Base-by-base conservation (phyloP, 2,329 filamentous ascomycete species). In the Stachybotrys chartarum region DNA sequence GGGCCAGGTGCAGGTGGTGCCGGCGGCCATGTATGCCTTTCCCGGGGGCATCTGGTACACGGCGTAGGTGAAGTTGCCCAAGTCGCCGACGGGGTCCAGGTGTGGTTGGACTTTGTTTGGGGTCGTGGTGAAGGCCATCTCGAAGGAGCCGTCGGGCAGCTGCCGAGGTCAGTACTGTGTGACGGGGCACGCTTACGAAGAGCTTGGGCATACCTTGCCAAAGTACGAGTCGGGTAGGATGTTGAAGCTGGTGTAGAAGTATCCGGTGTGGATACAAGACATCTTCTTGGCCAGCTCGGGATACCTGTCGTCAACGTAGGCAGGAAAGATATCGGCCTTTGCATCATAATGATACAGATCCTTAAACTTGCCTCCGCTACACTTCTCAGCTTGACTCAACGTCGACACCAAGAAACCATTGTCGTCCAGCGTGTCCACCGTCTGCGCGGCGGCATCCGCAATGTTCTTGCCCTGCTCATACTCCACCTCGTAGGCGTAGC, bases 391-490 rank as follows among this genome's bases (percentile, higher is more conserved):
- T 59, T 80, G 69, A 59, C 77, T 79, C 57, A 83, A 61, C 0
- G 78, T 80, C 35, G 78, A 82, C 2, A 71, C 78, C 6, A 81
- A 64, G 56, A 81, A 78, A 0, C 78, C 75, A 57, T 78, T 79
- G 1, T 60, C 63, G 31, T 76, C 75, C 1, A 82, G 67, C 0
- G 70, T 69, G 31, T 62, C 69, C 0, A 69, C 66, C 0, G 69
- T 70, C 0, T 65, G 60, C 1, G 77, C 77, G 0, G 80, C 81
- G 0, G 79, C 81, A 57, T 82, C 75, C 3, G 73, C 78, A 32
- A 84, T 78, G 56, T 84, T 84, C 57, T 73, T 75, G 0, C 81
- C 80, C 57, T 82, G 77, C 49, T 69, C 68, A 7, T 74, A 63
- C 65, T 84, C 82, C 3, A 75, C 65, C 1, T 79, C 69, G 57